These are phyloP conservation scores for Samsoniella hepiali DNA, from an alignment of 2,329 filamentous ascomycete species.

Conservation along the genomic window DNA sequence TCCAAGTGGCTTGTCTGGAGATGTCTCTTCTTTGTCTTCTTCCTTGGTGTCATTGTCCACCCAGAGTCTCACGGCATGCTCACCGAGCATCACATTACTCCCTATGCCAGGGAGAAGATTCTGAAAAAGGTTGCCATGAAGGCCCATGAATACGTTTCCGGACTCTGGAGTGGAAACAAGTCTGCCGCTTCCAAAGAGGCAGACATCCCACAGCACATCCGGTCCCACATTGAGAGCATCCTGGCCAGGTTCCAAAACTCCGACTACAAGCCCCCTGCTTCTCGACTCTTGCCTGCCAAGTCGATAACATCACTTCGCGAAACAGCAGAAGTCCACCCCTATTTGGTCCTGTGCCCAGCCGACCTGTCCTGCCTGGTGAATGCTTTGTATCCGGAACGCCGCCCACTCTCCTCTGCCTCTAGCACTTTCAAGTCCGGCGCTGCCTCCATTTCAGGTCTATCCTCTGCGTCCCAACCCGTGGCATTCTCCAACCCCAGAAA, in stretches of 20 bases:
- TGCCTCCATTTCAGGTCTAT: constrained; percentile 67
- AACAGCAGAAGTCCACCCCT: constrained; percentile 75
- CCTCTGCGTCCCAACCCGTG: constrained; percentile 63
- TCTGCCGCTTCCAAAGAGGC: constrained; percentile 49
- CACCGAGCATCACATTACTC: constrained; percentile 86
- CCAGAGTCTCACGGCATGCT: constrained; percentile 80
- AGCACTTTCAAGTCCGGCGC: constrained; percentile 63
- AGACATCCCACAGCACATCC: constrained; percentile 58
- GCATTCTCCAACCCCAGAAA: constrained; percentile 56
- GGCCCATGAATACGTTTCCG: constrained; percentile 74
- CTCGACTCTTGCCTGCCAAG: constrained; percentile 66
- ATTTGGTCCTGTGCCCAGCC: constrained; percentile 73
- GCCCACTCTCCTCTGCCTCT: constrained; percentile 60
- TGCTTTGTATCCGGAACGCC: constrained; percentile 74
- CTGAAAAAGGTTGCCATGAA: constrained; percentile 75
- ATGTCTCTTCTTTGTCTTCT: constrained; percentile 88
- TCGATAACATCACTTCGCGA: constrained; percentile 71
- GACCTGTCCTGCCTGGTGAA: constrained; percentile 80
- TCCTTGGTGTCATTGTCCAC: constrained; percentile 79
- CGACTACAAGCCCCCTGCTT: constrained; percentile 44
- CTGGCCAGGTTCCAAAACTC: constrained; percentile 60
- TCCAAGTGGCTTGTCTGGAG: constrained; percentile 82
- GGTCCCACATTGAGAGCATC: constrained; percentile 69
- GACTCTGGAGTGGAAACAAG: constrained; percentile 68
- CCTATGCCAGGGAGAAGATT: constrained; percentile 82